These are phyloP conservation scores for Eimeria sp. DNA, from an alignment of 169 alveolate genomes.

Conservation along the genomic window DNA sequence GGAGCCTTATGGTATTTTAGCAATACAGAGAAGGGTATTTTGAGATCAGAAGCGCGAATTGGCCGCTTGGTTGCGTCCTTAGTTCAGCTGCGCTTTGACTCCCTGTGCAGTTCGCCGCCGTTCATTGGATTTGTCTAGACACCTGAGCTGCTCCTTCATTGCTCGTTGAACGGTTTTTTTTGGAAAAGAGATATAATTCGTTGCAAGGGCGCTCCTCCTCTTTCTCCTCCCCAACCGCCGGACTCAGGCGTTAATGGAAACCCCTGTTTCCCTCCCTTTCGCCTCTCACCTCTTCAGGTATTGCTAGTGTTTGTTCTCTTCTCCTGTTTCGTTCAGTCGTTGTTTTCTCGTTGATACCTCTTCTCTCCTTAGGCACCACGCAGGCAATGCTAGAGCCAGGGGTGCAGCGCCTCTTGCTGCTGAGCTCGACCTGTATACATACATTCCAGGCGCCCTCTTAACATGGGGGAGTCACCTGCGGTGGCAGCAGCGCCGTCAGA, in stretches of 20 bases:
- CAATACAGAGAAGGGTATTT: not conserved
- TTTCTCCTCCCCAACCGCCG: not conserved
- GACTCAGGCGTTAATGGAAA: not conserved
- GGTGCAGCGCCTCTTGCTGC: conserved; percentile 9
- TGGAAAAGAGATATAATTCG: too few relatives aligned
- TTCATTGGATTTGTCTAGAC: not conserved
- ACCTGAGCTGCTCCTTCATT: not conserved
- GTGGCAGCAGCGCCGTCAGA: conserved; percentile 31
- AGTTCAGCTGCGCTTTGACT: not conserved
- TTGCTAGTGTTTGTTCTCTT: not conserved
- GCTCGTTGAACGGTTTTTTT: not conserved
- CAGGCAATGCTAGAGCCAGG: conserved; percentile 6
- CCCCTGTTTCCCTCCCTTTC: not conserved
- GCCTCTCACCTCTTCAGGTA: not conserved
- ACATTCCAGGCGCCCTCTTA: not conserved
- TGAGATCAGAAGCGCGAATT: not conserved
- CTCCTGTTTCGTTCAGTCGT: not conserved
- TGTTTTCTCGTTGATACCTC: not conserved
- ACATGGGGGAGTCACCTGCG: conserved; percentile 48
- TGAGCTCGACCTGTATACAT: not conserved
- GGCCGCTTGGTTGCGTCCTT: not conserved
- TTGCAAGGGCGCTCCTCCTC: not conserved
- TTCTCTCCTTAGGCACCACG: not conserved
- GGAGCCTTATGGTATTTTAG: not conserved
- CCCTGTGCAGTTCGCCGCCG: not conserved